phyloP scores from a whole-genome alignment of 352 stramenopile genomes.

The Lagenidium sp. region DNA sequence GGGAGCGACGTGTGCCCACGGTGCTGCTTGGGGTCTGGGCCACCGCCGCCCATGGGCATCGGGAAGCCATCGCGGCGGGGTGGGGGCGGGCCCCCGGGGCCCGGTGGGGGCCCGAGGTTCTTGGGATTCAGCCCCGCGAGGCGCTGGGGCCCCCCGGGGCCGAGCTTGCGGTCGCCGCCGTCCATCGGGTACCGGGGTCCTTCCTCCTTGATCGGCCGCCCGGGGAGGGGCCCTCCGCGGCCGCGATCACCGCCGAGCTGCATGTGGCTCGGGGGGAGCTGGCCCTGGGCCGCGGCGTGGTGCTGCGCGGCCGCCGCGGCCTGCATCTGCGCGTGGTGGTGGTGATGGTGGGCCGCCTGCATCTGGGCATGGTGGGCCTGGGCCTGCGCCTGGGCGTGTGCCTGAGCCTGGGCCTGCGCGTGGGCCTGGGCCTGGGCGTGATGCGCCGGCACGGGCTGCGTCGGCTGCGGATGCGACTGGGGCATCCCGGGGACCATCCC shows the following conservation, averaged over 20 bases:
- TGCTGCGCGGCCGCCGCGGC: constrained; percentile 22
- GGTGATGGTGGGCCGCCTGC: constrained; percentile 16
- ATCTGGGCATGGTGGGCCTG: constrained; percentile 60
- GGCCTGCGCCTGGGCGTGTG: constrained; percentile 51
- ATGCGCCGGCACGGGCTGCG: constrained; percentile 44
- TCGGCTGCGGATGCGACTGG: constrained; percentile 35
- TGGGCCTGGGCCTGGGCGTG: constrained; percentile 32
- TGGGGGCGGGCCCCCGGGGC: constrained; percentile 18
- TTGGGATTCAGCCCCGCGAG: constrained; percentile 67
- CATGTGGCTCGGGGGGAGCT: constrained; percentile 26
- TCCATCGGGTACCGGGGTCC: constrained; percentile 54
- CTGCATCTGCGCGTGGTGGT: constrained; percentile 41
- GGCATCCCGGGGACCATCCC: constrained; percentile 62
- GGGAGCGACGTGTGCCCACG: constrained; percentile 52
- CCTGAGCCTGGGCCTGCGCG: constrained; percentile 42
- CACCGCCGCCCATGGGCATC: constrained; percentile 62
- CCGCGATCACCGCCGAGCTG: constrained; percentile 49
- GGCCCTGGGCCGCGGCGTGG: constrained; percentile 18
- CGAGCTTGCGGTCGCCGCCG: constrained; percentile 51
- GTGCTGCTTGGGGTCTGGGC: no score
- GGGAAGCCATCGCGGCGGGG: constrained; percentile 61
- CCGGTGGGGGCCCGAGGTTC: constrained; percentile 46
- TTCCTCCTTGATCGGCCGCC: constrained; percentile 62
- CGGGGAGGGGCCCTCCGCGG: no score
- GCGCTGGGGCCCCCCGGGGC: constrained; percentile 35